phyloP scores from a whole-genome alignment of 257 asterid genomes.

The Penstemon eatonii region DNA sequence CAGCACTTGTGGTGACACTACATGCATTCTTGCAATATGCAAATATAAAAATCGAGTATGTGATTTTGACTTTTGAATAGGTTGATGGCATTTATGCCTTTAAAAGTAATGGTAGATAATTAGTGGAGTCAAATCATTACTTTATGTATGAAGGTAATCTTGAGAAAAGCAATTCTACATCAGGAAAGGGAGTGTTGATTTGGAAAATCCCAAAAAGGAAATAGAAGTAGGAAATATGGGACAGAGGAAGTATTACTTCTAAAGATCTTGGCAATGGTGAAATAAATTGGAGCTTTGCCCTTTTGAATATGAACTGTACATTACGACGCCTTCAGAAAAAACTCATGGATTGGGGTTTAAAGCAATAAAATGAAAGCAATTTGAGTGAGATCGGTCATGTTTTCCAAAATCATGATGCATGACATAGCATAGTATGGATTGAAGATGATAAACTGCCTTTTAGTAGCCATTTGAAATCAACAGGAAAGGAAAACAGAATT shows the following conservation, averaged over 20 bases:
- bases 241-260: background rate
- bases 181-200: no score
- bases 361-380: slow-evolving; percentile 15
- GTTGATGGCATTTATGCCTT: no score
- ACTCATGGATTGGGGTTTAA: slow-evolving; percentile 8
- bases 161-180: no score
- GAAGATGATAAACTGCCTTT: slow-evolving; percentile 1
- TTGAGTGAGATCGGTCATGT: slow-evolving; percentile 9
- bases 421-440: background rate
- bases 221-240: no score
- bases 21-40: no score
- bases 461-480: background rate
- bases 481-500: background rate
- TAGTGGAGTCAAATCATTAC: no score
- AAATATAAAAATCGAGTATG: no score
- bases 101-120: no score
- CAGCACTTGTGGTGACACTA: no score
- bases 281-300: slow-evolving; percentile 4
- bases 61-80: no score
- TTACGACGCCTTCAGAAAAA: slow-evolving; percentile 18
- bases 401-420: slow-evolving; percentile 18
- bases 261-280: slow-evolving; percentile 19
- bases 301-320: slow-evolving; percentile 13
- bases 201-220: no score
- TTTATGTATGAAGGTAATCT: no score